These are phyloP conservation scores for Periconia digitata DNA, from an alignment of 2,329 filamentous ascomycete species.

Conservation along the genomic window DNA sequence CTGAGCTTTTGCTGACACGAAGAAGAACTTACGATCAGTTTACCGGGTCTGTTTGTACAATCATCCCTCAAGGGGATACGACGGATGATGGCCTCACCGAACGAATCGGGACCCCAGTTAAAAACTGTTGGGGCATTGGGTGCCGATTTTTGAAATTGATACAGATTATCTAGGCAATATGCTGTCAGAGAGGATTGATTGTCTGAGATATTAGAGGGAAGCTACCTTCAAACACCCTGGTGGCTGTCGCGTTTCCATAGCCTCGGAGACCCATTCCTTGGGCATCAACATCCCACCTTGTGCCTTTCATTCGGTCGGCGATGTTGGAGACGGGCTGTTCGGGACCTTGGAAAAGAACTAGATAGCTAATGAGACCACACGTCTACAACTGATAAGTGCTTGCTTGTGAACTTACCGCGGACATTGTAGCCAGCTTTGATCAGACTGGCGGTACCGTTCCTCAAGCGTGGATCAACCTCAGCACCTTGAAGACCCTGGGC, in stretches of 20 bases:
- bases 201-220: background rate
- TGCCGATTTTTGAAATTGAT: background rate
- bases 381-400: background rate
- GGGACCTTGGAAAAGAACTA: conserved; percentile 1
- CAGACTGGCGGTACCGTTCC: background rate
- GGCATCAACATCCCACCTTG: background rate
- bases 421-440: conserved; percentile 1
- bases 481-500: background rate
- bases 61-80: background rate
- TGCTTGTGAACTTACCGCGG: background rate
- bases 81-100: background rate
- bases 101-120: background rate
- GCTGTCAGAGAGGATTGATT: background rate
- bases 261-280: background rate
- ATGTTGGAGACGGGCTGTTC: background rate
- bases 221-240: background rate
- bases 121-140: background rate
- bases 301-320: conserved; percentile 2
- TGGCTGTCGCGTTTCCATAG: conserved; percentile 1
- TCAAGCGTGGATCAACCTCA: conserved; percentile 2
- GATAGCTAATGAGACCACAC: background rate
- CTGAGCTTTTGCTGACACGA: background rate
- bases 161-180: background rate
- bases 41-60: background rate
- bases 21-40: background rate